Evolutionary conservation across 495 filamentous ascomycete genomes (phyloP), one percentile per base, ranked within the genome.

Genomic region (Lindgomyces ingoldianus): DNA sequence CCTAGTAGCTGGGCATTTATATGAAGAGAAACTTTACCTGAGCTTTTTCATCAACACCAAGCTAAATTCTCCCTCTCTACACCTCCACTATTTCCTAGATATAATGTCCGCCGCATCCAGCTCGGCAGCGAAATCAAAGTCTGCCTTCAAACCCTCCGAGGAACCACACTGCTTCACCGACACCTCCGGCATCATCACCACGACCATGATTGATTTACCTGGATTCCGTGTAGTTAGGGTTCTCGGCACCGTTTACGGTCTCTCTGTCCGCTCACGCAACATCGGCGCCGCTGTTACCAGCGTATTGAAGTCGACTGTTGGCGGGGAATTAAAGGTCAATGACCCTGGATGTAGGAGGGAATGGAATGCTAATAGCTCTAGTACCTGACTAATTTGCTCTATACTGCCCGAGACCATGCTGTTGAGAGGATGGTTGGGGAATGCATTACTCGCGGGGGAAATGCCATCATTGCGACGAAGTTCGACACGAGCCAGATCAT

Each of bases 191-290:
- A 77, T 85, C 42, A 79, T 85, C 60, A 85, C 81, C 4, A 79
- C 81, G 3, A 86, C 74, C 4, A 78, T 74, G 72, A 76, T 75
- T 59, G 76, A 86, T 64, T 64, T 87, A 1, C 84, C 83, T 0
- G 83, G 81, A 19, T 84, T 85, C 74, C 83, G 81, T 54, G 75
- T 85, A 26, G 77, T 79, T 22, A 74, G 74, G n/a, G 77, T 83
- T n/a, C 78, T 86, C 10, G 83, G 83, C 53, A 79, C 81, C 18
- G 76, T 86, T 39, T 86, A 84, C 74, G 83, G 83, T 19, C 75
- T 86, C 29, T 84, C 81, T 0, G 83, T 86, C 4, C 83, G 83
- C 12, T 79, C 79, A 4, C 80, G 83, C 16, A 86, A 85, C 62
- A 80, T 74, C 77, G 79, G 68, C 64, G 72, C 74, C 9, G 75